Evolutionary conservation across 2,329 filamentous ascomycete species (phyloP), one percentile per base, ranked within the genome.

Genomic region (Clonostachys rosea): DNA sequence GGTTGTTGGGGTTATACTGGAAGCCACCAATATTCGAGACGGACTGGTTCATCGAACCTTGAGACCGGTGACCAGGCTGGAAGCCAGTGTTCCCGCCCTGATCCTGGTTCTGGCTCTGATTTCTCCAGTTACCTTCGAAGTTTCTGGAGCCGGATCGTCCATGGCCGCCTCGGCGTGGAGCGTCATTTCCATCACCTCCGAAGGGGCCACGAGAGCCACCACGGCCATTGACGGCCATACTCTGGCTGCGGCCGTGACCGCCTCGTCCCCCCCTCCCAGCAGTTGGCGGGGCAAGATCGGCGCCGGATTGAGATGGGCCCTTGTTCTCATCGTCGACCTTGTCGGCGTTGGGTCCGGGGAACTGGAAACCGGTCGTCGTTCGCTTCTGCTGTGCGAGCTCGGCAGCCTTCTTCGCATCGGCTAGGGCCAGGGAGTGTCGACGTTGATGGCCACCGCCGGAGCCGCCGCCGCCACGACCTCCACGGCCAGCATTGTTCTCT

Each of bases 51-150:
- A 97, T 80, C 5, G 92, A 97, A 53, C 79, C 85, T 49, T 94
- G 89, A 54, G 83, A 73, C 52, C 94, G 89, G 67, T 99, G 94
- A 40, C 92, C 90, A 35, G 92, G 91, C 67, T 96, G 92, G 76
- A 97, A 97, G 46, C 81, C 80, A 64, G 83, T 80, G 54, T 74
- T 79, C 65, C 81, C 85, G 58, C 75, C 76, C 58, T 74, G 71
- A 46, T 86, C 85, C 63, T 89, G 87, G 59, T 78, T 76, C 54
- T 79, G 75, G 55, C 61, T 61, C 56, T 88, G 91, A 60, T 91
- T 95, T 59, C 94, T 88, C 94, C 94, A 99, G 70, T 99, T 99
- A 59, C 91, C 86, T 56, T 99, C 94, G 61, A 97, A 97, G 70
- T 97, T 99, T 53, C 94, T 84, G 20, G 94, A 99, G 11, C 82